phyloP scores from a whole-genome alignment of 2,329 filamentous ascomycete genomes.

The Esteya vermicola region DNA sequence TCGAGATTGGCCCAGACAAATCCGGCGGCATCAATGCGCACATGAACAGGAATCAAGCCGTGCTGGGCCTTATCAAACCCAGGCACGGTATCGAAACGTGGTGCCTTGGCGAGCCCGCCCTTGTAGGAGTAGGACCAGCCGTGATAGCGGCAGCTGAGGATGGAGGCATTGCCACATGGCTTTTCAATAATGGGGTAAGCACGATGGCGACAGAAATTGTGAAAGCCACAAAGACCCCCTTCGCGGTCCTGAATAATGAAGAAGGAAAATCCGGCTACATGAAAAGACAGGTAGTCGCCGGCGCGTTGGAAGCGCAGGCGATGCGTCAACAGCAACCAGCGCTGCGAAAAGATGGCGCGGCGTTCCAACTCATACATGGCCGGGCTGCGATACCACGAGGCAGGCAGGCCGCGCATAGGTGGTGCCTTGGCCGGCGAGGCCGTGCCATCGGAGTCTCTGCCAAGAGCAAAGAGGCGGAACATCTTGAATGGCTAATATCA shows the following conservation, averaged over 20 bases:
- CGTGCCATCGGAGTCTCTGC: no score
- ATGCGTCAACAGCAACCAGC: conserved; percentile 24
- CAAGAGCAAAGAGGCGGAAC: conserved; percentile 5
- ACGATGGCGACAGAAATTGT: conserved; percentile 29
- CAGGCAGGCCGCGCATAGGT: conserved; percentile 15
- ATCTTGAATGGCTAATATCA: not conserved
- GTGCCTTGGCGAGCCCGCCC: conserved; percentile 27
- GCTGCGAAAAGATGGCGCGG: conserved; percentile 26
- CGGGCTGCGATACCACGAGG: conserved; percentile 27
- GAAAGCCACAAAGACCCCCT: conserved; percentile 23
- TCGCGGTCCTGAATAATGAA: conserved; percentile 21
- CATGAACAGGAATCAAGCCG: conserved; percentile 29
- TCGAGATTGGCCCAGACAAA: conserved; percentile 20
- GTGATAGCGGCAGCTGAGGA: conserved; percentile 29
- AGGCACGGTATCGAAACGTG: conserved; percentile 22
- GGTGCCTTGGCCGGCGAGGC: not conserved
- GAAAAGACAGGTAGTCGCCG: conserved; percentile 21
- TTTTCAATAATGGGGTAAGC: conserved; percentile 23
- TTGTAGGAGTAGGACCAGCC: conserved; percentile 29
- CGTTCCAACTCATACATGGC: conserved; percentile 29
- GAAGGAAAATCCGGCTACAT: conserved; percentile 21
- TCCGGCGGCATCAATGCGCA: conserved; percentile 21
- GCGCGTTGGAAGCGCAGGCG: conserved; percentile 17
- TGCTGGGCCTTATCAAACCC: conserved; percentile 25
- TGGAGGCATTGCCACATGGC: conserved; percentile 18